These are phyloP conservation scores for Delitschia confertaspora DNA, from an alignment of 495 filamentous ascomycete species.

Conservation along the genomic window DNA sequence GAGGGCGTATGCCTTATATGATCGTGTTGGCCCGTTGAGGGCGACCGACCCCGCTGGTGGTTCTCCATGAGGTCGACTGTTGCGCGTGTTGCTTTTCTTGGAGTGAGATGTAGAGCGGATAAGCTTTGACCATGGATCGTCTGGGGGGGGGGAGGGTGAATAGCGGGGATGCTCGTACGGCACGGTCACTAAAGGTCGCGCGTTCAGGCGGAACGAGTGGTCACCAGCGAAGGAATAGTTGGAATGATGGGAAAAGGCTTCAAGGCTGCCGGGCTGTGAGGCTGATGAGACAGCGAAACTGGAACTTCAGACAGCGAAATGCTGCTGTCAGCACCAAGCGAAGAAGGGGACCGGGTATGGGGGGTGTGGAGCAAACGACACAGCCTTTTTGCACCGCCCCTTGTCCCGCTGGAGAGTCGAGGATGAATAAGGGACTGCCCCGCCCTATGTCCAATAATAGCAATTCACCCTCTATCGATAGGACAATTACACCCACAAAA, in stretches of 20 bases:
- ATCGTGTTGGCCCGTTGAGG: constrained; percentile 27
- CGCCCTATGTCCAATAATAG: too few relatives aligned
- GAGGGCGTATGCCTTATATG: constrained; percentile 36
- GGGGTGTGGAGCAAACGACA: too few relatives aligned
- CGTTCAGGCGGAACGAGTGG: constrained; percentile 6
- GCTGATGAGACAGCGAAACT: constrained; percentile 4
- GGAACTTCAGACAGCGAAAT: background rate
- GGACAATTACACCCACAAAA: too few relatives aligned
- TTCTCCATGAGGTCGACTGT: constrained; percentile 31
- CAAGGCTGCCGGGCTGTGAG: constrained; percentile 16
- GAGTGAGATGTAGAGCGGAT: constrained; percentile 3
- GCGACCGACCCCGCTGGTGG: constrained; percentile 31
- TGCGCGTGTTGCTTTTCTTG: constrained; percentile 26
- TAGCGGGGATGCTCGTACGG: constrained; percentile 4
- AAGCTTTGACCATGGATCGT: constrained; percentile 14
- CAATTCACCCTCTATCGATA: too few relatives aligned
- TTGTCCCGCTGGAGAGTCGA: too few relatives aligned
- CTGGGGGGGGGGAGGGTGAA: background rate
- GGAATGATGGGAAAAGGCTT: too few relatives aligned
- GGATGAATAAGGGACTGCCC: too few relatives aligned
- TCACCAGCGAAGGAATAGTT: too few relatives aligned
- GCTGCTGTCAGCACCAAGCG: background rate
- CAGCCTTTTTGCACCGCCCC: too few relatives aligned
- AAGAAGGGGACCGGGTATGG: too few relatives aligned
- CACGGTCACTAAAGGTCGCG: constrained; percentile 4